Conservation (phyloP, 768 basidiomycete genomes). For the Melanogaster broomeanus region DNA sequence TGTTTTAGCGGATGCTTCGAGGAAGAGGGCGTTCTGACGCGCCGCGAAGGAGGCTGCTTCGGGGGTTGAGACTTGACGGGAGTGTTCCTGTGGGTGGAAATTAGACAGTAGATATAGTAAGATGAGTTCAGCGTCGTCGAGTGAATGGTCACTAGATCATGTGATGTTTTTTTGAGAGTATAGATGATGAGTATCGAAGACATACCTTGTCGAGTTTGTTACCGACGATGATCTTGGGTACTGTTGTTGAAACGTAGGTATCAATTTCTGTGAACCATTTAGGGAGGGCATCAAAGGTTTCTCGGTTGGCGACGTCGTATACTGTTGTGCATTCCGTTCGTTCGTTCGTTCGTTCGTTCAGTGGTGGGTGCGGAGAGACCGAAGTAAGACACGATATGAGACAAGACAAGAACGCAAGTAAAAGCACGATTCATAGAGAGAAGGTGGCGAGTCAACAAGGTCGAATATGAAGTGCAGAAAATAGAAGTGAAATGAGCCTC, state of each 20-base stretch:
- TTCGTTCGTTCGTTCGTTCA: neutral
- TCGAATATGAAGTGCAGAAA: too few relatives aligned
- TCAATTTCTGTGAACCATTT: conserved; percentile 93
- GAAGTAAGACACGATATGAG: too few relatives aligned
- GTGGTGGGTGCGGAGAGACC: too few relatives aligned
- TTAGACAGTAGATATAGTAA: neutral
- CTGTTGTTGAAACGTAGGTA: conserved; percentile 82
- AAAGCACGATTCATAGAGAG: neutral
- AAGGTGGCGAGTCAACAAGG: neutral
- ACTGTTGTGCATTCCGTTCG: conserved; percentile 48
- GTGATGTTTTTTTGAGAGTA: too few relatives aligned
- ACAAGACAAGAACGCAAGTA: too few relatives aligned
- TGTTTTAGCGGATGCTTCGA: conserved; percentile 95
- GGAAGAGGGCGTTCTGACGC: conserved; percentile 81
- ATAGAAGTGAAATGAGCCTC: too few relatives aligned
- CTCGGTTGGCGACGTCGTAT: conserved; percentile 91
- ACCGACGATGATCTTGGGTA: conserved; percentile 94
- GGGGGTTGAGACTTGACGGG: conserved; percentile 77
- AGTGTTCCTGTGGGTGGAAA: conserved; percentile 66
- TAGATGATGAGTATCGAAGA: neutral
- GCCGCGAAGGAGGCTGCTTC: conserved; percentile 83
- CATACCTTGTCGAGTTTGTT: conserved; percentile 90
- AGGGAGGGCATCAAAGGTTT: conserved; percentile 93
- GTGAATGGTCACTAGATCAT: too few relatives aligned
- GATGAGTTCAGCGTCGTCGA: too few relatives aligned